Evolutionary conservation across 345 rosid genomes (phyloP).

Genomic region (Hevea brasiliensis): DNA sequence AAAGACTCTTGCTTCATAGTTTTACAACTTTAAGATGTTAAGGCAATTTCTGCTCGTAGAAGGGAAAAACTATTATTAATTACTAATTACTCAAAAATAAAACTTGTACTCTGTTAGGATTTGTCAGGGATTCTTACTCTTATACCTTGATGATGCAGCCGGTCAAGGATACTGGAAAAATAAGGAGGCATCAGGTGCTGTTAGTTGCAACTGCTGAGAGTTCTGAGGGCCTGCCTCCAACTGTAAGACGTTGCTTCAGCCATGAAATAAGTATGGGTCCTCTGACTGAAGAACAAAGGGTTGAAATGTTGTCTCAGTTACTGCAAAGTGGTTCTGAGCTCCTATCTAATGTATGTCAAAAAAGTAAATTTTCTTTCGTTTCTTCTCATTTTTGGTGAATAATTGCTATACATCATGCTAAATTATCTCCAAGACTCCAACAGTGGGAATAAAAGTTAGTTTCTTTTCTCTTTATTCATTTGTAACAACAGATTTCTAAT

Average conservation of each 20-base stretch:
- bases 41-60: neutral
- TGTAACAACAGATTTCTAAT: neutral
- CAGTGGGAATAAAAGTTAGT: neutral
- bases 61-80: neutral
- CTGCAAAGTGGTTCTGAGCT: slow-evolving; percentile 68
- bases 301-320: slow-evolving; percentile 64
- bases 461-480: neutral
- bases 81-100: neutral
- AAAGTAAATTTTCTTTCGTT: neutral
- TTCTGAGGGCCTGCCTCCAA: slow-evolving; percentile 81
- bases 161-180: slow-evolving; percentile 36
- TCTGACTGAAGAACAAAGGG: slow-evolving; percentile 80
- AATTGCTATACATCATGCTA: neutral
- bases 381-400: neutral
- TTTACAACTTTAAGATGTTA: neutral
- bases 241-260: slow-evolving; percentile 93
- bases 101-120: slow-evolving; percentile 1
- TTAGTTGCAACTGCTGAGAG: slow-evolving; percentile 83
- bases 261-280: slow-evolving; percentile 82
- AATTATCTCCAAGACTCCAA: neutral
- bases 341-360: slow-evolving; percentile 58
- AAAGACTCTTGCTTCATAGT: neutral
- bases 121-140: slow-evolving; percentile 17
- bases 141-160: slow-evolving; percentile 35
- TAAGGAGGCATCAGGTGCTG: slow-evolving; percentile 54